Conservation (phyloP, 352 stramenopile genomes). For the Globisporangium rhizosaccharum region DNA sequence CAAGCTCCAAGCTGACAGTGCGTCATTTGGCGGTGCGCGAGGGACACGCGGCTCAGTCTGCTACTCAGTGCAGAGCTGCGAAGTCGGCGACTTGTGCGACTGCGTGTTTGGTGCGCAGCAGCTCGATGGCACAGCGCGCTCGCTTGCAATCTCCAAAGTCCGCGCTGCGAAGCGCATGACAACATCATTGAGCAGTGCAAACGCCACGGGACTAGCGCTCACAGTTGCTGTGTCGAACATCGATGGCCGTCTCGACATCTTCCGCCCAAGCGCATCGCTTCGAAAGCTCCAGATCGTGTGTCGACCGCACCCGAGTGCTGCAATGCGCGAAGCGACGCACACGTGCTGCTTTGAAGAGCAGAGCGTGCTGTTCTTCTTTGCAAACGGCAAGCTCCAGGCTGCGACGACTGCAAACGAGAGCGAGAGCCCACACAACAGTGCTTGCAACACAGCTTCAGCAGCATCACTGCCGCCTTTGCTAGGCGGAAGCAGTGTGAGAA, state of each 20-base stretch:
- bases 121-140: slow-evolving; percentile 13
- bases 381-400: slow-evolving; percentile 26
- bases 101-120: slow-evolving; percentile 41
- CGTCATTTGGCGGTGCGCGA: slow-evolving; percentile 7
- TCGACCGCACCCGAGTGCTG: slow-evolving; percentile 17
- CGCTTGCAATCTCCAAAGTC: slow-evolving; percentile 27
- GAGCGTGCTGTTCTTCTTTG: slow-evolving; percentile 33
- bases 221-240: slow-evolving; percentile 40
- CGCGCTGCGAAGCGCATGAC: background rate
- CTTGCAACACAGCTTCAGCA: background rate
- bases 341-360: slow-evolving; percentile 31
- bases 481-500: background rate
- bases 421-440: slow-evolving; percentile 1
- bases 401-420: slow-evolving; percentile 15
- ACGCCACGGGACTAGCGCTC: background rate
- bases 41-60: slow-evolving; percentile 17
- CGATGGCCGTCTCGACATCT: slow-evolving; percentile 30
- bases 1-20: slow-evolving; percentile 47
- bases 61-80: slow-evolving; percentile 55
- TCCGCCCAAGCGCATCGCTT: slow-evolving; percentile 27
- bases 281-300: slow-evolving; percentile 27
- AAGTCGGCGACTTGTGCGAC: slow-evolving; percentile 38
- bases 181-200: background rate
- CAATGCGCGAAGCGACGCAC: slow-evolving; percentile 26
- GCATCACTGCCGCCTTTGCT: background rate